Conservation (phyloP, 495 filamentous ascomycete species). For the Lepidopterella palustris region DNA sequence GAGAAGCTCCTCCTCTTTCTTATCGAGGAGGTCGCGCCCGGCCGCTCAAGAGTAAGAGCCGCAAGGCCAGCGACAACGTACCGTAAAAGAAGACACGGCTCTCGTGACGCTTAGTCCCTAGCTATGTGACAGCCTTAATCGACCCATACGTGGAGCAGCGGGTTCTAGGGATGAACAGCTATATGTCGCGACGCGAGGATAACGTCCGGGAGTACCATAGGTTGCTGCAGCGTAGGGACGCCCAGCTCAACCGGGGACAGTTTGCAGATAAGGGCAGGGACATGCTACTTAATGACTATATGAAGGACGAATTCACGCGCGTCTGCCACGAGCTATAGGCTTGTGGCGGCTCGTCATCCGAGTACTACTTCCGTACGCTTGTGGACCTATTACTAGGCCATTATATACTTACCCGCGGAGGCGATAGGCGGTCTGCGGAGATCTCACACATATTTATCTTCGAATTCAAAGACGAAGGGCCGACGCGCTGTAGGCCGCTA, state of each 20-base stretch:
- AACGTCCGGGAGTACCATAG: no score
- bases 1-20: no score
- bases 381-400: not conserved
- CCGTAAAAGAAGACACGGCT: no score
- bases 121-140: constrained; percentile 4
- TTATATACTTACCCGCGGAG: not conserved
- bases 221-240: no score
- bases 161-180: no score
- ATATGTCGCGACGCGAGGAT: no score
- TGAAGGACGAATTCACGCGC: not conserved
- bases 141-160: not conserved
- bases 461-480: constrained; percentile 7
- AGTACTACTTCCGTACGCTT: not conserved
- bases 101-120: no score
- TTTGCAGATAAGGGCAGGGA: constrained; percentile 3
- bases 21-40: no score
- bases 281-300: constrained; percentile 1
- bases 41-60: no score
- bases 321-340: not conserved
- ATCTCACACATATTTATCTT: constrained; percentile 15
- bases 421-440: not conserved
- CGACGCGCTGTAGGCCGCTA: constrained; percentile 6
- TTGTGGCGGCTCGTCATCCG: not conserved
- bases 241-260: no score
- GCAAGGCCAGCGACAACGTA: no score